phyloP scores from a whole-genome alignment of 1,139 yeast species.

The Yamadazyma siamensis region DNA sequence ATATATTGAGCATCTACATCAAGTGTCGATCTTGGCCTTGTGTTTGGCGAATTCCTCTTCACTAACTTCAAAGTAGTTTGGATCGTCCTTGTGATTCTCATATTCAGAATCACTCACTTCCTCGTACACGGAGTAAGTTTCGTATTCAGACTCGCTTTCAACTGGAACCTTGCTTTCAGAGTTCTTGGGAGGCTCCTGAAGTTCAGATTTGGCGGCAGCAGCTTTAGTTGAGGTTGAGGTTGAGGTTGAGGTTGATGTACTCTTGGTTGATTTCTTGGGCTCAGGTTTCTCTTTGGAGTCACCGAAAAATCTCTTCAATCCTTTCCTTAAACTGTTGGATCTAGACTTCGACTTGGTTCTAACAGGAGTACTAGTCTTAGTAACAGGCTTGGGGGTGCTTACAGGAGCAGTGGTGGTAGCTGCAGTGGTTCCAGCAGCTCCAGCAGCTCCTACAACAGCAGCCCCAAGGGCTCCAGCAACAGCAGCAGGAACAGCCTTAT shows the following conservation, averaged over 20 bases:
- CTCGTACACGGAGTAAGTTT: constrained; percentile 45
- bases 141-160: constrained; percentile 22
- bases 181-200: constrained; percentile 4
- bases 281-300: constrained; percentile 4
- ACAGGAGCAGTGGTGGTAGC: constrained; percentile 2
- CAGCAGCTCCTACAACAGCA: constrained; percentile 9
- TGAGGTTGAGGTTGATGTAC: constrained; percentile 6
- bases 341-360: constrained; percentile 10
- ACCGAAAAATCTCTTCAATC: constrained; percentile 11
- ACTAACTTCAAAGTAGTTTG: constrained; percentile 48
- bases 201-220: constrained; percentile 8
- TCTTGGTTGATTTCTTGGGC: constrained; percentile 5
- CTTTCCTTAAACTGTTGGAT: constrained; percentile 12
- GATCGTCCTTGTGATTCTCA: constrained; percentile 41
- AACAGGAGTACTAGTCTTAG: no score
- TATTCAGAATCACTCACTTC: constrained; percentile 50
- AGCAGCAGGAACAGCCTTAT: constrained; percentile 5
- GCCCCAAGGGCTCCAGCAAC: constrained; percentile 12
- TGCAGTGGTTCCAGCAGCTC: constrained; percentile 9
- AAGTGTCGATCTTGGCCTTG: constrained; percentile 11
- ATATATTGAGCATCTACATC: constrained; percentile 1
- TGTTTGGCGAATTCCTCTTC: constrained; percentile 33
- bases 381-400: constrained; percentile 1
- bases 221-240: constrained; percentile 7
- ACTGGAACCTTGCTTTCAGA: constrained; percentile 7